These are phyloP conservation scores for Ilex paraguariensis DNA, from an alignment of 305 asterid species.

Conservation along the genomic window DNA sequence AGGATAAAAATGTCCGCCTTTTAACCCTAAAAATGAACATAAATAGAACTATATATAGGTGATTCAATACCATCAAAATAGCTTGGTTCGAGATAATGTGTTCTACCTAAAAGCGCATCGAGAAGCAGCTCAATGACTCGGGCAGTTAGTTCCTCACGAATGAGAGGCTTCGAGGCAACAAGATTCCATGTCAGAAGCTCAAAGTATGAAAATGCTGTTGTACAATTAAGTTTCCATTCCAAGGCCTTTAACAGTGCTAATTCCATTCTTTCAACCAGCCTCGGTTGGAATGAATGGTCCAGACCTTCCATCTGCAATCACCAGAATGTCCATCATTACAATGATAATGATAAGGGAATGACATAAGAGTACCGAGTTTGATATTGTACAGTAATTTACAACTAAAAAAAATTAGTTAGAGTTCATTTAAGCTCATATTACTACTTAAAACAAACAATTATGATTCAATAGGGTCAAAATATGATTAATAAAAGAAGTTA, in stretches of 20 bases:
- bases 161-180: constrained; percentile 16
- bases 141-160: constrained; percentile 19
- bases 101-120: constrained; percentile 47
- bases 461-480: too few species aligned
- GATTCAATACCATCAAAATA: too few species aligned
- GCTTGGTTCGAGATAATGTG: not conserved
- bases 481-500: too few species aligned
- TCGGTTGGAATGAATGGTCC: constrained; percentile 32
- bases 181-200: constrained; percentile 24
- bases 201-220: constrained; percentile 52
- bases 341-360: not conserved
- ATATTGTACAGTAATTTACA: too few species aligned
- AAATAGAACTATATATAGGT: too few species aligned
- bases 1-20: too few species aligned
- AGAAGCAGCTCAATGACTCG: constrained; percentile 35
- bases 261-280: constrained; percentile 52
- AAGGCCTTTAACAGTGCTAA: constrained; percentile 40
- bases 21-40: too few species aligned
- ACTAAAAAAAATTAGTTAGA: too few species aligned
- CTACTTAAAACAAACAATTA: too few species aligned
- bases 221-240: constrained; percentile 48
- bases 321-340: not conserved
- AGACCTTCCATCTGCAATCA: constrained; percentile 36
- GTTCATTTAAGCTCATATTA: too few species aligned
- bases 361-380: not conserved